Evolutionary conservation across 169 alveolate genomes (phyloP).

Genomic region (Cryptosporidium baileyi): DNA sequence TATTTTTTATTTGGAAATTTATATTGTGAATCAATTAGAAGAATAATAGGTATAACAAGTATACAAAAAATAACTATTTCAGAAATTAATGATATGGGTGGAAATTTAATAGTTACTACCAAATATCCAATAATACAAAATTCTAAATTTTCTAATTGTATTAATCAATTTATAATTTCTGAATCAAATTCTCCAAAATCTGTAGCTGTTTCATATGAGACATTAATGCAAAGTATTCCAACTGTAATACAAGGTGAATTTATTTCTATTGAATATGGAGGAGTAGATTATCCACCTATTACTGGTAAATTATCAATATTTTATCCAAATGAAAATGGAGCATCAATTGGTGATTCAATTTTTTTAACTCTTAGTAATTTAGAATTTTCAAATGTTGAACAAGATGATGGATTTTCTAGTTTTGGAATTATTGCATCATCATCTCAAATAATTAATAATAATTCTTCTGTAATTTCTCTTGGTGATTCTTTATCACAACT

Average conservation of each 20-base stretch:
- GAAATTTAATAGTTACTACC: neutral
- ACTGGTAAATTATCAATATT: conserved; percentile 28
- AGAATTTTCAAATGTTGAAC: conserved; percentile 32
- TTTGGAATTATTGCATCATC: conserved; percentile 63
- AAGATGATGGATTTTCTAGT: conserved; percentile 56
- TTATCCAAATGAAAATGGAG: conserved; percentile 36
- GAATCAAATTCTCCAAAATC: conserved; percentile 5
- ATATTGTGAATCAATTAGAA: conserved; percentile 35
- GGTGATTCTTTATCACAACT: conserved; percentile 53
- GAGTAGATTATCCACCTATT: conserved; percentile 57
- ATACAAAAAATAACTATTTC: conserved; percentile 8
- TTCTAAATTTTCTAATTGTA: conserved; percentile 54
- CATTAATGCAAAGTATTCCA: conserved; percentile 25
- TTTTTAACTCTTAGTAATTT: conserved; percentile 11
- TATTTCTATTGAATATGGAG: conserved; percentile 48
- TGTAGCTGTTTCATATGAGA: conserved; percentile 9
- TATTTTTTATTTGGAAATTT: neutral
- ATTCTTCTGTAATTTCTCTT: conserved; percentile 33
- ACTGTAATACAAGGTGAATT: neutral
- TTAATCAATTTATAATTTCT: conserved; percentile 33
- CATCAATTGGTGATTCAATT: conserved; percentile 54
- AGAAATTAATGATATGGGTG: neutral
- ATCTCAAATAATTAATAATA: conserved; percentile 10
- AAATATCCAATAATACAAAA: conserved; percentile 28
- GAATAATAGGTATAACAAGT: conserved; percentile 20